Evolutionary conservation across 768 basidiomycete species (phyloP).

Genomic region (Suillus tomentosus): DNA sequence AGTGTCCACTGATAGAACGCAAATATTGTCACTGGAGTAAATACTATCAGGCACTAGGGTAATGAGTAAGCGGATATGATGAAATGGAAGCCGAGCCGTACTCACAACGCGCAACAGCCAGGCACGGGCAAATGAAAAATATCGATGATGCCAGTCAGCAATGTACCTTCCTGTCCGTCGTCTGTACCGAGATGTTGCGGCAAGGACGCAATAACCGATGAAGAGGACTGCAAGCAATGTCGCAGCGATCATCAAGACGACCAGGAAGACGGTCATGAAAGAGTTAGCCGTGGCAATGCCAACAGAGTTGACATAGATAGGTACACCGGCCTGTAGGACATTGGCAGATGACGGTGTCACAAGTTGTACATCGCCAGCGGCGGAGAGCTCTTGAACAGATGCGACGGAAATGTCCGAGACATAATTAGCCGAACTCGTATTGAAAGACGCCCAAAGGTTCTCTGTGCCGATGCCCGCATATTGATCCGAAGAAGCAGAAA

Average conservation of each 20-base stretch:
- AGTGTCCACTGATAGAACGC: conserved; percentile 91
- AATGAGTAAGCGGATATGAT: conserved; percentile 10
- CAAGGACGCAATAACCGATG: conserved; percentile 50
- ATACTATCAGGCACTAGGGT: conserved; percentile 57
- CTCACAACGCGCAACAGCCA: conserved; percentile 73
- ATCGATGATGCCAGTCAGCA: conserved; percentile 34
- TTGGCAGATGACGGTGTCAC: conserved; percentile 66
- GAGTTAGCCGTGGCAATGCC: conserved; percentile 85
- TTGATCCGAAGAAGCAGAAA: conserved; percentile 8
- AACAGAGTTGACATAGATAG: conserved; percentile 76
- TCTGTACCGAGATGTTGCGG: conserved; percentile 26
- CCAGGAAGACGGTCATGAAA: conserved; percentile 87
- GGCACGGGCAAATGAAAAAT: conserved; percentile 49
- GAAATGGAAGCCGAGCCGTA: conserved; percentile 14
- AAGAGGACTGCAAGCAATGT: conserved; percentile 54
- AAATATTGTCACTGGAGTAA: conserved; percentile 75
- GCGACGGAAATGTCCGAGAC: conserved; percentile 14
- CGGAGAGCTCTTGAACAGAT: conserved; percentile 29
- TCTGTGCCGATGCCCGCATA: conserved; percentile 10
- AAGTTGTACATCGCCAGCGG: conserved; percentile 51
- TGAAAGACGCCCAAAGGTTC: conserved; percentile 17
- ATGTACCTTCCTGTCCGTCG: conserved; percentile 23
- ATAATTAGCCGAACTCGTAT: conserved; percentile 14
- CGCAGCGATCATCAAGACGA: conserved; percentile 66
- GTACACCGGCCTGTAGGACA: conserved; percentile 76